These are phyloP conservation scores for Tylopilus balloui DNA, from an alignment of 768 basidiomycete species.

Conservation along the genomic window DNA sequence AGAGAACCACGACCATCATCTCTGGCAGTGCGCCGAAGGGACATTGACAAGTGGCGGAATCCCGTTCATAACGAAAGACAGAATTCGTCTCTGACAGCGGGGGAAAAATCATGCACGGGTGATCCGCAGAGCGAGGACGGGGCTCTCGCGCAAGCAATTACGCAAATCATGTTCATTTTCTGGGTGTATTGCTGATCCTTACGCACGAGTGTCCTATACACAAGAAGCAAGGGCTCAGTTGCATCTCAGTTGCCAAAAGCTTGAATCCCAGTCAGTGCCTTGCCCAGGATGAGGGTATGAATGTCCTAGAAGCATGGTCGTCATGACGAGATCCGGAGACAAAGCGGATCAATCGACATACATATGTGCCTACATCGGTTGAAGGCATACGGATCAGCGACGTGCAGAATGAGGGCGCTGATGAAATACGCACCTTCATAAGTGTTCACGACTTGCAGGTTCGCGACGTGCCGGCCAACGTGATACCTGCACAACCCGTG, in stretches of 20 bases:
- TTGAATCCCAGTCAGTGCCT: constrained; percentile 83
- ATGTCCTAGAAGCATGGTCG: constrained; percentile 56
- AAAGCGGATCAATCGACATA: constrained; percentile 29
- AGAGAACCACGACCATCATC: no score
- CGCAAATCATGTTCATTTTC: neutral
- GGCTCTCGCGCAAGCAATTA: no score
- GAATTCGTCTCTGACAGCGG: no score
- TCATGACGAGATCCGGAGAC: neutral
- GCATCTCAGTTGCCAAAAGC: constrained; percentile 65
- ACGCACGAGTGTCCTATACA: no score
- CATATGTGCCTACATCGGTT: constrained; percentile 49
- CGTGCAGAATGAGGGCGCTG: neutral
- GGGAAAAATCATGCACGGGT: no score
- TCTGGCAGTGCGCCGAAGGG: no score
- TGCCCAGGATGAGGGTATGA: constrained; percentile 89
- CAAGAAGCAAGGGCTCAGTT: no score
- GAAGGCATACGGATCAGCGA: no score
- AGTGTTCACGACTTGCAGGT: constrained; percentile 93
- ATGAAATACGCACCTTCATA: constrained; percentile 65
- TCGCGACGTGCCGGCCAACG: constrained; percentile 91
- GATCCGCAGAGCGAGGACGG: no score
- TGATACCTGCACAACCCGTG: constrained; percentile 57
- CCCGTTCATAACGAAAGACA: no score
- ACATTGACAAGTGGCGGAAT: no score
- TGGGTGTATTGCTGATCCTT: neutral